Conservation (phyloP, 1,284 basidiomycete genomes). For the Malassezia psittaci region DNA sequence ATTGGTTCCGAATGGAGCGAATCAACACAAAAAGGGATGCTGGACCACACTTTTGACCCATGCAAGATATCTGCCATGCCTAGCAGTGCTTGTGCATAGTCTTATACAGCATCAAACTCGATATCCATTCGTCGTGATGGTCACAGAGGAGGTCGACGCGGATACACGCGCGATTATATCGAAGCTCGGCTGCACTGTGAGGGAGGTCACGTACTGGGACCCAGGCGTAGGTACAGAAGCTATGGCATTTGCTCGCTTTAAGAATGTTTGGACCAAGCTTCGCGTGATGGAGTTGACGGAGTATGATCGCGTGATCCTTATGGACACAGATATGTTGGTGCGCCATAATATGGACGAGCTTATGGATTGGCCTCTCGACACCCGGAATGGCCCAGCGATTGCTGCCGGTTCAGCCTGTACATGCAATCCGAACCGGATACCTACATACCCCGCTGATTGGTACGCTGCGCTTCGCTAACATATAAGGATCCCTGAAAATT, state of each 20-base stretch:
- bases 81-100: conserved; percentile 3
- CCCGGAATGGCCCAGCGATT: conserved; percentile 50
- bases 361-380: conserved; percentile 49
- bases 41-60: conserved; percentile 14
- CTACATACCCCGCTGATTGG: conserved; percentile 83
- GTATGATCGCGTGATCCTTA: conserved; percentile 63
- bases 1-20: background rate
- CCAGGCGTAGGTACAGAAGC: background rate
- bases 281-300: conserved; percentile 36
- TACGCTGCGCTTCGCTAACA: conserved; percentile 43
- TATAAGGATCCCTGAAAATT: conserved; percentile 73
- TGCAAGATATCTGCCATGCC: conserved; percentile 8
- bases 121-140: conserved; percentile 16
- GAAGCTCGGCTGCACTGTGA: conserved; percentile 7
- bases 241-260: conserved; percentile 26
- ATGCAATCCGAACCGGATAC: conserved; percentile 75
- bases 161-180: background rate
- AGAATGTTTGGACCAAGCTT: conserved; percentile 45
- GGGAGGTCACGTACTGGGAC: conserved; percentile 1
- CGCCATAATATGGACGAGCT: conserved; percentile 82
- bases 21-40: background rate
- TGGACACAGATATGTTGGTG: conserved; percentile 87
- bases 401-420: conserved; percentile 80
- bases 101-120: conserved; percentile 1
- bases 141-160: background rate